Conservation (phyloP, 345 rosid genomes). For the Hypericum androsaemum region DNA sequence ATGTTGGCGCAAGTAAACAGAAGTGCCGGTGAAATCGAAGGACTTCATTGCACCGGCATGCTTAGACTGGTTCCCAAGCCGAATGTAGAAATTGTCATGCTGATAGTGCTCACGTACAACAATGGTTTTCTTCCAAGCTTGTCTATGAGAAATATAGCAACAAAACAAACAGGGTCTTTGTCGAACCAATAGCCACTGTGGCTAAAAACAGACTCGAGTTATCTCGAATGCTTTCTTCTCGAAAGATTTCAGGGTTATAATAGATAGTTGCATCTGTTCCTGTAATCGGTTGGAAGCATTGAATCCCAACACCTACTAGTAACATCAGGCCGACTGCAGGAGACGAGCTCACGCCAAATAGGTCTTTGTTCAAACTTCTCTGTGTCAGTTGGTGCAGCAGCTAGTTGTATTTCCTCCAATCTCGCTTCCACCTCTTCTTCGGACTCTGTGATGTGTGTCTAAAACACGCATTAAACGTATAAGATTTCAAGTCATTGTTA, state of each 20-base stretch:
- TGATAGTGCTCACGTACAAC: constrained; percentile 15
- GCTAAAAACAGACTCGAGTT: constrained; percentile 16
- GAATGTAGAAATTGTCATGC: constrained; percentile 15
- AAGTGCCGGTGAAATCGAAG: constrained; percentile 34
- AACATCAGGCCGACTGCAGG: too few relatives aligned
- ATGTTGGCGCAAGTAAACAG: constrained; percentile 60
- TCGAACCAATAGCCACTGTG: constrained; percentile 19
- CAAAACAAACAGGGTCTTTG: constrained; percentile 17
- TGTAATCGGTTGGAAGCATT: too few relatives aligned
- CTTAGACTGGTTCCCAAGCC: constrained; percentile 9
- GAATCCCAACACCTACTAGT: too few relatives aligned
- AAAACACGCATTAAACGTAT: too few relatives aligned
- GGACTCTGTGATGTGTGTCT: too few relatives aligned
- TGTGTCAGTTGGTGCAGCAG: too few relatives aligned
- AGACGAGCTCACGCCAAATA: too few relatives aligned
- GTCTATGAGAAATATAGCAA: constrained; percentile 17
- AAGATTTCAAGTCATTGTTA: too few relatives aligned
- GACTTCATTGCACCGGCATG: constrained; percentile 4
- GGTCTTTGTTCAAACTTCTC: too few relatives aligned
- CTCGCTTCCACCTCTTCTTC: too few relatives aligned
- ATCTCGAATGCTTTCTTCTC: neutral
- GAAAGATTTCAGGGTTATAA: neutral
- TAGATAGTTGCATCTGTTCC: too few relatives aligned
- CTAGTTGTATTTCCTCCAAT: too few relatives aligned
- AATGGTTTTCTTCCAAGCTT: constrained; percentile 19